Evolutionary conservation across 345 rosid species (phyloP), one percentile per base, ranked within the genome.

Genomic region (Carallia brachiata): DNA sequence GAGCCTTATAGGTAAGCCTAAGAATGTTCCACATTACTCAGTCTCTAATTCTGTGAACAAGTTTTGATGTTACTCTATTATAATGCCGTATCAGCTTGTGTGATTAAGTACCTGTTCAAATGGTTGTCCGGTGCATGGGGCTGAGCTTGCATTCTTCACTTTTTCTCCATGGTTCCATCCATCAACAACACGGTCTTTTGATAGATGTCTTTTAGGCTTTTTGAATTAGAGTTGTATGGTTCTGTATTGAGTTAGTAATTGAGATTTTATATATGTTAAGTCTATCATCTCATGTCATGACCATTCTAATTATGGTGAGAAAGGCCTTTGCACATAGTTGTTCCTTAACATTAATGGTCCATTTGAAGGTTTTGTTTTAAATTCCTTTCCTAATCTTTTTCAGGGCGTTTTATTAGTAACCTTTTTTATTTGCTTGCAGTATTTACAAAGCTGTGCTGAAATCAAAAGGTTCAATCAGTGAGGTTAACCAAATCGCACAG

Each of bases 401-500:
- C 30, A 3, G 13, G 55, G 63, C 7, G 39, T 65, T 10, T 72
- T 23, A 72, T 31, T 65, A 23, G 47, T 27, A 58, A 57, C 36
- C 44, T 79, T 78, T 63, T 52, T 66, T 76, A 36, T 71, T 67
- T 69, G 52, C 65, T 74, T 78, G 76, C 89, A 95, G 99, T 70
- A 84, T 95, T 63, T 89, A 88, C 73, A 95, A 80, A 88, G 85
- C 93, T 62, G 90, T 85, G 63, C 90, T 85, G 55, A 95, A 95
- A 86, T 90, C 97, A 36, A 95, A 83, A 72, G 82, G 96, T 77
- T 90, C 93, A 16, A 90, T 95, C 73, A 84, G 73, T 64, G 96
- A 90, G 77, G 87, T 91, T 77, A 90, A 95, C 79, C 97, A 95
- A 86, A 87, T 92, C 75, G 95, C 96, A 31, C 99, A 95, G 99